These are phyloP conservation scores for Bipolaris sorokiniana DNA, from an alignment of 2,329 filamentous ascomycete genomes.

Conservation along the genomic window DNA sequence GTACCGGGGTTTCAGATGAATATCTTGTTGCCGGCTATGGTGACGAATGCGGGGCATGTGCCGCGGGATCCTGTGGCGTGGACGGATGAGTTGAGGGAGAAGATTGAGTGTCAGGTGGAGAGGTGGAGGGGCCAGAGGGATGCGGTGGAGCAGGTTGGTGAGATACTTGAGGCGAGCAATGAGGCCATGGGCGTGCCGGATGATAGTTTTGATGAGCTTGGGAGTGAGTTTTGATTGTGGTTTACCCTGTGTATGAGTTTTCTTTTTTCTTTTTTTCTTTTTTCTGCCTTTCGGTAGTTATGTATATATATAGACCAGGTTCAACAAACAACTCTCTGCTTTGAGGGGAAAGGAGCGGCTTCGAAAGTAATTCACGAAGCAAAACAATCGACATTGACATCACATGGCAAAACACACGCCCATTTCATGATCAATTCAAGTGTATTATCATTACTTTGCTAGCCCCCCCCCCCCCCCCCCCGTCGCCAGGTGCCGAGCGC, in stretches of 20 bases:
- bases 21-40: neutral
- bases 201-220: conserved; percentile 35
- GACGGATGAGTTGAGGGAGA: conserved; percentile 23
- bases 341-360: neutral
- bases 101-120: conserved; percentile 24
- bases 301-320: neutral
- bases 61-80: conserved; percentile 32
- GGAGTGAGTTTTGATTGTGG: conserved; percentile 17
- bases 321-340: neutral
- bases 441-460: conserved; percentile 13
- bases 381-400: neutral
- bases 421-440: neutral
- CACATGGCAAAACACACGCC: neutral
- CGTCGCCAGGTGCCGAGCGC: neutral
- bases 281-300: too few species aligned
- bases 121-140: conserved; percentile 33
- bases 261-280: neutral
- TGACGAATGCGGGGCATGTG: conserved; percentile 4
- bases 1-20: conserved; percentile 13
- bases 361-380: too few species aligned
- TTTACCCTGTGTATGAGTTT: too few species aligned
- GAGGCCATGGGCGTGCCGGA: conserved; percentile 31
- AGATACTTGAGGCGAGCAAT: conserved; percentile 26
- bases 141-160: conserved; percentile 24
- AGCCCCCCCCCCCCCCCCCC: too few species aligned